Evolutionary conservation across 75 land plant genomes (phyloP).

Genomic region (Picea glauca): DNA sequence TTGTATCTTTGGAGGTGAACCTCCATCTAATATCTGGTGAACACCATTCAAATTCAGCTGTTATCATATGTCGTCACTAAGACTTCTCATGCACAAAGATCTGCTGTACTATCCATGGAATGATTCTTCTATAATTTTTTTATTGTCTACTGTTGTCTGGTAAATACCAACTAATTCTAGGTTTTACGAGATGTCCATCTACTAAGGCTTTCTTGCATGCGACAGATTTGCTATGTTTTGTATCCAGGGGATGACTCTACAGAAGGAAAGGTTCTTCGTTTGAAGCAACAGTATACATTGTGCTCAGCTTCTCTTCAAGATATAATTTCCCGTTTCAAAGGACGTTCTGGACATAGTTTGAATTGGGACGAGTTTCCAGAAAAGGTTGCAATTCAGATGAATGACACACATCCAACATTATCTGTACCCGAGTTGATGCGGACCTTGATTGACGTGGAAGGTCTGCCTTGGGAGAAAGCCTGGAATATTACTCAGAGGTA

Average conservation of each 20-base stretch:
- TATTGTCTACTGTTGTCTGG: background rate
- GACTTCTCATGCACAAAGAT: too few relatives aligned
- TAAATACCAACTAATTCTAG: background rate
- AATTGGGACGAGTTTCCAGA: slow-evolving; percentile 84
- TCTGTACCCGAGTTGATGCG: slow-evolving; percentile 92
- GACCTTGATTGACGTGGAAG: slow-evolving; percentile 79
- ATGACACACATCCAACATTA: slow-evolving; percentile 97
- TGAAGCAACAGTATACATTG: slow-evolving; percentile 95
- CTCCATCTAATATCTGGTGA: background rate
- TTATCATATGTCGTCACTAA: background rate
- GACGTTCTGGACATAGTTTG: slow-evolving; percentile 52
- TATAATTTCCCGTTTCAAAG: slow-evolving; percentile 87
- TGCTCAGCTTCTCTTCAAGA: slow-evolving; percentile 99
- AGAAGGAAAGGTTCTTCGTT: slow-evolving; percentile 86
- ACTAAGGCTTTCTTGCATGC: background rate
- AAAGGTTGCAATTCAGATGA: slow-evolving; percentile 97
- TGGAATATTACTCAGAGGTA: slow-evolving; percentile 94
- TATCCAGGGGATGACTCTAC: slow-evolving; percentile 93
- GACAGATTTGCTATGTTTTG: slow-evolving; percentile 84
- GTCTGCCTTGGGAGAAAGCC: slow-evolving; percentile 81
- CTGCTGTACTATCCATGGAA: too few relatives aligned
- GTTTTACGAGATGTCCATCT: background rate
- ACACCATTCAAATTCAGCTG: background rate
- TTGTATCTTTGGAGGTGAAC: background rate
- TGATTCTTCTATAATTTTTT: background rate